Percentiles rank a stretch among this genome's conserved stretches.
Conservation (phyloP, 169 alveolate genomes). For the Prorocentrum cordatum region DNA sequence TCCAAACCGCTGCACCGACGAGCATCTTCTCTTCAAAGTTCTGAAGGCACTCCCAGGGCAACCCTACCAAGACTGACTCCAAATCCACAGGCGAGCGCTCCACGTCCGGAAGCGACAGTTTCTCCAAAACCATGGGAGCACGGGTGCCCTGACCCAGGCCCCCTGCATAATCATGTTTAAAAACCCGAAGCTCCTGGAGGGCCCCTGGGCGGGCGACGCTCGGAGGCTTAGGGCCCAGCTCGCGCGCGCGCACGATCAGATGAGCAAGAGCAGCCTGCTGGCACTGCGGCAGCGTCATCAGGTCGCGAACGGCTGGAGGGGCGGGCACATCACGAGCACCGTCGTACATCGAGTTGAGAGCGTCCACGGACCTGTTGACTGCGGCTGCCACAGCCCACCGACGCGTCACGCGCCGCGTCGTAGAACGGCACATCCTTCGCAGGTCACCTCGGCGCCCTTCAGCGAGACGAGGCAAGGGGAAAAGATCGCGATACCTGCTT, state of each 20-base stretch:
- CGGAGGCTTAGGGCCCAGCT: neutral
- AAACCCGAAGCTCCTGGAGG: neutral
- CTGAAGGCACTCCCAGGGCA: neutral
- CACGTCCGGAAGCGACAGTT: neutral
- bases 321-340: neutral
- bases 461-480: neutral
- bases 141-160: neutral
- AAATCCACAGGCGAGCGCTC: neutral
- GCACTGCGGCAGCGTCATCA: neutral
- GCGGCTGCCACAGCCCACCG: neutral
- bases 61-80: neutral
- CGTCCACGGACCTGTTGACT: neutral
- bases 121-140: neutral
- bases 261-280: neutral
- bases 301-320: neutral
- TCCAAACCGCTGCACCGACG: neutral
- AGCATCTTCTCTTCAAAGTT: conserved; percentile 3
- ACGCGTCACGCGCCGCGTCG: neutral
- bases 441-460: too few species aligned
- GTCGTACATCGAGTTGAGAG: neutral
- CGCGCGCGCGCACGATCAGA: neutral
- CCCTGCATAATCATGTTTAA: neutral
- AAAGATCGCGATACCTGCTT: neutral
- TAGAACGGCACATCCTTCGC: neutral
- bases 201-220: neutral